These are phyloP conservation scores for Ceratocystis alfenasii DNA, from an alignment of 2,329 filamentous ascomycete species.

Conservation along the genomic window DNA sequence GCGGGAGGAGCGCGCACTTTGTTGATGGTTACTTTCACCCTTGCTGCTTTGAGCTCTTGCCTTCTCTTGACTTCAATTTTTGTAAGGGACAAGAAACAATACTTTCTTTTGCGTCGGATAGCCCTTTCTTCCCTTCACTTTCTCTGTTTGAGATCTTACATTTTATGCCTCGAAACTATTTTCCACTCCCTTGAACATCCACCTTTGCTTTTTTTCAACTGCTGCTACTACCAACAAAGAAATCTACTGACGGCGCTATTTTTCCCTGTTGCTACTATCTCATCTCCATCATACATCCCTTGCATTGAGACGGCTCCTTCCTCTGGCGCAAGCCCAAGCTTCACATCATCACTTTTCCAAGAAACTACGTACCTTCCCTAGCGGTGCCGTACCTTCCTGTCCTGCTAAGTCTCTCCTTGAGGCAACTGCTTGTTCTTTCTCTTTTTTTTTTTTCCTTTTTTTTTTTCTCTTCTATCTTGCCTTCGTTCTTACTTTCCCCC, in stretches of 20 bases:
- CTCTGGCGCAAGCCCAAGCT: conserved; percentile 8
- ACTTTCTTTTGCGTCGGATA: background rate
- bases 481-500: background rate
- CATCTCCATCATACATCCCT: conserved; percentile 8
- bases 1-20: background rate
- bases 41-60: conserved; percentile 9
- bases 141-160: conserved; percentile 3
- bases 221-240: background rate
- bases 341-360: background rate
- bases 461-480: background rate
- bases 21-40: background rate
- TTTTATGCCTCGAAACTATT: background rate
- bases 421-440: background rate
- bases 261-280: conserved; percentile 4
- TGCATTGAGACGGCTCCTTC: conserved; percentile 3
- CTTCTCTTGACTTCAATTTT: background rate
- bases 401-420: background rate
- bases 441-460: background rate
- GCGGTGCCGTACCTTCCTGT: background rate
- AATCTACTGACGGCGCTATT: conserved; percentile 4
- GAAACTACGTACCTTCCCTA: background rate
- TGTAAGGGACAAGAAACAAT: background rate
- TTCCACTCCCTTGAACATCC: conserved; percentile 1
- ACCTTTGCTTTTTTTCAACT: background rate
- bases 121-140: background rate